A percentile compares a stretch with the other conserved stretches of the same genome.
phyloP scores from a whole-genome alignment of 2,329 filamentous ascomycete genomes.

The Microsporum canis region DNA sequence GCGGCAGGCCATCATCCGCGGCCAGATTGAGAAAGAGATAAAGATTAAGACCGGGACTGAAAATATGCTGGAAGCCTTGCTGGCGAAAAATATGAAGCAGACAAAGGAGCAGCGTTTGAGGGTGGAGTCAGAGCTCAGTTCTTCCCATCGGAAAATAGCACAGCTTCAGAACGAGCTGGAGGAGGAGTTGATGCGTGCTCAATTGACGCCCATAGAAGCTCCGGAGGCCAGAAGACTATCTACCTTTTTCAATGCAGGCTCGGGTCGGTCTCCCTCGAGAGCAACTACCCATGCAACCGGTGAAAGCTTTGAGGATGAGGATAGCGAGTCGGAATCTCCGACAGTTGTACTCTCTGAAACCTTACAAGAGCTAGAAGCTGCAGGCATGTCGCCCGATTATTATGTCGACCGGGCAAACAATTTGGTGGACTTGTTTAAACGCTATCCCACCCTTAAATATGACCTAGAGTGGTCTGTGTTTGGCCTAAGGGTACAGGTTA shows the following conservation, averaged over 20 bases:
- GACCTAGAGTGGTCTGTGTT: slow-evolving; percentile 95
- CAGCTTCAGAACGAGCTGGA: slow-evolving; percentile 50
- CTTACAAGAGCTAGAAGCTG: slow-evolving; percentile 75
- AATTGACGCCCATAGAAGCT: slow-evolving; percentile 36
- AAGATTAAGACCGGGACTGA: slow-evolving; percentile 98
- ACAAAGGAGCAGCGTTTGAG: slow-evolving; percentile 69
- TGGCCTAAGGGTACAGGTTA: slow-evolving; percentile 82
- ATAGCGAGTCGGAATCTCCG: slow-evolving; percentile 67
- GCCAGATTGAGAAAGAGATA: slow-evolving; percentile 84
- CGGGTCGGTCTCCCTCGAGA: slow-evolving; percentile 41
- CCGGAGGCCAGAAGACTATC: slow-evolving; percentile 41
- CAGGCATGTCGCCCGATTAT: slow-evolving; percentile 82
- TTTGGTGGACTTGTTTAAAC: slow-evolving; percentile 91
- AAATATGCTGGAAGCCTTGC: slow-evolving; percentile 90
- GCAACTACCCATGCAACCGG: slow-evolving; percentile 28
- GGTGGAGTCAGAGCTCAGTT: slow-evolving; percentile 79
- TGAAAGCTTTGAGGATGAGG: slow-evolving; percentile 43
- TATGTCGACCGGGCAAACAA: slow-evolving; percentile 89
- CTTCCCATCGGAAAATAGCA: slow-evolving; percentile 63
- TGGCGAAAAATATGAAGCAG: slow-evolving; percentile 91
- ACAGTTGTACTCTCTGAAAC: slow-evolving; percentile 85
- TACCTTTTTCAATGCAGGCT: slow-evolving; percentile 46
- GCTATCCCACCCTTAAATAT: slow-evolving; percentile 86
- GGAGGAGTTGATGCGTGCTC: slow-evolving; percentile 48
- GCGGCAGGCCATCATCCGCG: slow-evolving; percentile 62